These are phyloP conservation scores for Trypanosoma brucei DNA, from an alignment of 208 protist species.

Conservation along the genomic window DNA sequence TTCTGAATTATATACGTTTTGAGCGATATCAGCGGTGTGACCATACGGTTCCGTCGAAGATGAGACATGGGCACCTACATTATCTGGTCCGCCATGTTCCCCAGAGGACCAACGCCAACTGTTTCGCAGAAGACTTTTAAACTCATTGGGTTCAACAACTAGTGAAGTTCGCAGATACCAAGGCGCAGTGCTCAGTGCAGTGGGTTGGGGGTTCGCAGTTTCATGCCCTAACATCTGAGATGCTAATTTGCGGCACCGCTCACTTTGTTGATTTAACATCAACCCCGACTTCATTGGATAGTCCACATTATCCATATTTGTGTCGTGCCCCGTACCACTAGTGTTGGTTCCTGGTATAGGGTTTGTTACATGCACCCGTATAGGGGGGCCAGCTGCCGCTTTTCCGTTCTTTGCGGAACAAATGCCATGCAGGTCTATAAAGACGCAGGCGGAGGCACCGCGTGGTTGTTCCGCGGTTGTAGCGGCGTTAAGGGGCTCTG, in stretches of 20 bases:
- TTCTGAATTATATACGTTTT: neutral
- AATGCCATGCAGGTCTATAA: neutral
- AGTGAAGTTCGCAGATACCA: constrained; percentile 28
- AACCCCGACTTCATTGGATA: no score
- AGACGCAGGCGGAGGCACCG: neutral
- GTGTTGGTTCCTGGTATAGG: neutral
- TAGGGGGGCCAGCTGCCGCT: neutral
- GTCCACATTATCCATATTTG: no score
- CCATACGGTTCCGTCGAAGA: neutral
- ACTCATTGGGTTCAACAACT: constrained; percentile 36
- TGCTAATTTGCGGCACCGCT: neutral
- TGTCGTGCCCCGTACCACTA: no score
- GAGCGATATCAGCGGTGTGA: neutral
- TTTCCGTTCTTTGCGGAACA: neutral
- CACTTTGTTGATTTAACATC: no score
- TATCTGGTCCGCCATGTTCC: neutral
- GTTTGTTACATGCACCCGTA: neutral
- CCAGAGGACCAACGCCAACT: constrained; percentile 35
- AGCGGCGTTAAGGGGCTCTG: neutral
- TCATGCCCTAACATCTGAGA: neutral
- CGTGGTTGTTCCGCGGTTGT: neutral
- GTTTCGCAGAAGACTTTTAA: constrained; percentile 63
- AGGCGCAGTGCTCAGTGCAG: neutral
- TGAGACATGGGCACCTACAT: constrained; percentile 2
- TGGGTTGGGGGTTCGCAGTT: neutral